Conservation (phyloP, 2,329 filamentous ascomycete species). For the Paraphoma sp. region DNA sequence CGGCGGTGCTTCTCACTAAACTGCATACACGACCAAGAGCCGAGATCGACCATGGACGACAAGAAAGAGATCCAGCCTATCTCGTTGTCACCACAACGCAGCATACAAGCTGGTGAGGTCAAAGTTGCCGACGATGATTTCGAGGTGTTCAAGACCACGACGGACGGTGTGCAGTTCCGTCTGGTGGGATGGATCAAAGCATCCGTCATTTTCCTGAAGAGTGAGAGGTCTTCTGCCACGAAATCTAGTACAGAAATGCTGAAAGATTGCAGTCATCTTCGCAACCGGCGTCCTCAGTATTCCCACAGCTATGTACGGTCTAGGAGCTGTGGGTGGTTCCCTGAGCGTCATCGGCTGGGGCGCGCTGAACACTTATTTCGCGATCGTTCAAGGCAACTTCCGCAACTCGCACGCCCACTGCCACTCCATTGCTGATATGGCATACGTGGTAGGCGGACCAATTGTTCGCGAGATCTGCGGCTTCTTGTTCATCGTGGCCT, state of each 20-base stretch:
- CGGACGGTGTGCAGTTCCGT: conserved; percentile 58
- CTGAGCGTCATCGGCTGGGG: conserved; percentile 55
- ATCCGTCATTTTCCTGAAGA: conserved; percentile 60
- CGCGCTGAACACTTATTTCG: conserved; percentile 56
- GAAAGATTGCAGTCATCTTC: conserved; percentile 45
- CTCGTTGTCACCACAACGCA: not conserved
- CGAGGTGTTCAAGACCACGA: conserved; percentile 58
- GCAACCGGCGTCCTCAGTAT: conserved; percentile 57
- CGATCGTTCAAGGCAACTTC: conserved; percentile 58
- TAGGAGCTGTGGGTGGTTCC: conserved; percentile 55
- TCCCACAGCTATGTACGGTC: conserved; percentile 52
- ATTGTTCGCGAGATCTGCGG: conserved; percentile 61
- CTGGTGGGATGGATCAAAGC: conserved; percentile 60
- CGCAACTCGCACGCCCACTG: conserved; percentile 57
- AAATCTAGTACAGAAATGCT: not conserved
- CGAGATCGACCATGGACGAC: conserved; percentile 7
- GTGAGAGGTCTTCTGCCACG: conserved; percentile 1
- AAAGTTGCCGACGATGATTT: conserved; percentile 37
- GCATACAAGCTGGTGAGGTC: conserved; percentile 15
- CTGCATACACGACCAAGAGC: not conserved
- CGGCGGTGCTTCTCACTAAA: too few species aligned
- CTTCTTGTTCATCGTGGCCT: conserved; percentile 62
- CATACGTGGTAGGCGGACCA: conserved; percentile 59
- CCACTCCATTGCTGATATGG: conserved; percentile 64
- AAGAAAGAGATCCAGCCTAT: conserved; percentile 21